Evolutionary conservation across 495 filamentous ascomycete genomes (phyloP).

Genomic region (Usnea hakonensis): DNA sequence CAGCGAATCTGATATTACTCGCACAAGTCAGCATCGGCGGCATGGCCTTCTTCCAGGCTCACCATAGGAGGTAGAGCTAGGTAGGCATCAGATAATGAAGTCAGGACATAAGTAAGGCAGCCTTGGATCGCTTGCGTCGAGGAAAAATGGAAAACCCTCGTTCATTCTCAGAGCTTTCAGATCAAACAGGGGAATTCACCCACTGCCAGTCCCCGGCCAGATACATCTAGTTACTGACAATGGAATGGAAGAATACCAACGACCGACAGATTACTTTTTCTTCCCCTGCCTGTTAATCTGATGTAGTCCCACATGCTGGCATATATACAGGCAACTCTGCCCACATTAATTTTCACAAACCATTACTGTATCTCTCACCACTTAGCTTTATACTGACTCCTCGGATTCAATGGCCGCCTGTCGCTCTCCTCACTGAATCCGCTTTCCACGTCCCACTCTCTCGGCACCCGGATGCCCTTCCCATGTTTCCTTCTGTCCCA

Average conservation of each 20-base stretch:
- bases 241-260: neutral
- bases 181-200: no score
- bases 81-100: neutral
- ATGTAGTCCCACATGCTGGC: neutral
- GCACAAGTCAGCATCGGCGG: no score
- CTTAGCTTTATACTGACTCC: neutral
- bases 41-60: no score
- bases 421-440: constrained; percentile 12
- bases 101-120: no score
- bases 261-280: neutral
- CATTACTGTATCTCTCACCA: neutral
- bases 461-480: constrained; percentile 10
- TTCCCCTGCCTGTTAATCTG: neutral
- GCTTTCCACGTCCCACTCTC: constrained; percentile 17
- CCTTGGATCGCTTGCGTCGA: no score
- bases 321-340: neutral
- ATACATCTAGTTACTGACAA: neutral
- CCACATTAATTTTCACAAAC: neutral
- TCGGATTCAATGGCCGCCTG: neutral
- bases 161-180: no score
- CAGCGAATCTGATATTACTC: no score
- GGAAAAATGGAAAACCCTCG: no score
- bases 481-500: neutral
- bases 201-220: no score
- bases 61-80: neutral